Base-by-base conservation (phyloP, 108 stramenopile genomes). In the Conticribra guillardii region DNA sequence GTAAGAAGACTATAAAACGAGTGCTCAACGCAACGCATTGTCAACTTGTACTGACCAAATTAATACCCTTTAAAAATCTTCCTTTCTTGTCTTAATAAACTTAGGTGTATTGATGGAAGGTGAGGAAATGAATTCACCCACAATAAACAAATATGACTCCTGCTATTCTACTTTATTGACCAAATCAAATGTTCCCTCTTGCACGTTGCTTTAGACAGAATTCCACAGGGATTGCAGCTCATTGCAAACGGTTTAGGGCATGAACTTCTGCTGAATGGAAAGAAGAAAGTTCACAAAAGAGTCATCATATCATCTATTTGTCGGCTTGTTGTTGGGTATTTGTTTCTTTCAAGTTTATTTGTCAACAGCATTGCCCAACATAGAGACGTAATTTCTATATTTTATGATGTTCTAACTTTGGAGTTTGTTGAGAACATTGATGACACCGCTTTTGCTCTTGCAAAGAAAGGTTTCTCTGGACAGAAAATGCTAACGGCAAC, bases 381-480 rank as follows among this genome's bases (percentile, higher is more conserved):
- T 28, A 51, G 34, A 14, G 73, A 74, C 33, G 73, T 74, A 4
- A 47, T 74, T 26, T 37, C 46, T 0, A 74, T 74, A 19, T 74
- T 74, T 33, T 74, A 65, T 31, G 73, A 74, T 18, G 73, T 74
- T 2, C 51, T 74, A 21, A 64, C 73, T 0, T 37, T 74, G 11
- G 59, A 60, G 32, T 60, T 70, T 52, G 58, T 70, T 5, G 58
- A 60, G 24, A 70, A 59, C 26, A 73, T 73, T 57, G 71, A 73
- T 31, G 71, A 73, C 45, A 63, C 61, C 44, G 55, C 61, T 14
- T 64, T 34, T 56, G 62, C 71, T 34, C 14, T 64, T 26, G 63
- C 69, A 2, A 70, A 49, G 37, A 56, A 60, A 37, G 73, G 73
- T 4, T 74, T 74, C 41, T 74, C 65, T 54, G 73, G 73, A 14